phyloP scores from a whole-genome alignment of 2,329 filamentous ascomycete genomes.

The Aspergillus persii region DNA sequence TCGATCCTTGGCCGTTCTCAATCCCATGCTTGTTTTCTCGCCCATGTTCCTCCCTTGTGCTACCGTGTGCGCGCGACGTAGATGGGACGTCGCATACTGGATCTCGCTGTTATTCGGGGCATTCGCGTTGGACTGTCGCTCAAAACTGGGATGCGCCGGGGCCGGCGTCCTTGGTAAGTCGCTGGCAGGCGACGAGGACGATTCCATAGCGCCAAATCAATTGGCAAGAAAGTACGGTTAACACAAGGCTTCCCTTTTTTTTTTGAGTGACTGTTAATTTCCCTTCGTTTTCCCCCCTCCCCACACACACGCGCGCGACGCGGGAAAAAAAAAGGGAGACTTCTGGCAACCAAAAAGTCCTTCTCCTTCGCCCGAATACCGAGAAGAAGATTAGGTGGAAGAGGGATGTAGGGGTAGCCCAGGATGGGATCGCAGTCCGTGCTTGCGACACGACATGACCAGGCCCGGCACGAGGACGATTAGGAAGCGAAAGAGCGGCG shows the following conservation, averaged over 20 bases:
- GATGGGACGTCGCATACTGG: conserved; percentile 23
- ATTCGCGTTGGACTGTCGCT: conserved; percentile 16
- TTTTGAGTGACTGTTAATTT: background rate
- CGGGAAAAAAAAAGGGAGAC: background rate
- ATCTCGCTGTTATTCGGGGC: conserved; percentile 12
- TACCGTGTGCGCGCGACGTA: conserved; percentile 41
- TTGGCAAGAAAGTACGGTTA: background rate
- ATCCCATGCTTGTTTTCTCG: conserved; percentile 28
- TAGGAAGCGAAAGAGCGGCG: conserved; percentile 6
- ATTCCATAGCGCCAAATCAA: conserved; percentile 11
- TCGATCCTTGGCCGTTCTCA: conserved; percentile 33
- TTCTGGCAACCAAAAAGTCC: conserved; percentile 2
- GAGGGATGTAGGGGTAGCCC: conserved; percentile 22
- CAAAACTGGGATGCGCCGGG: conserved; percentile 10
- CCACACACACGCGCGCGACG: background rate
- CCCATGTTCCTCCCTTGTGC: conserved; percentile 31
- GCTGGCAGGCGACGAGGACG: conserved; percentile 2
- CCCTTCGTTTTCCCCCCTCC: background rate
- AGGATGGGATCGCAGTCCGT: conserved; percentile 24
- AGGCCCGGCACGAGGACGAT: conserved; percentile 11
- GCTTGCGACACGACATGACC: conserved; percentile 32
- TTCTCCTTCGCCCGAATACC: conserved; percentile 1
- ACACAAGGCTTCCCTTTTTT: background rate
- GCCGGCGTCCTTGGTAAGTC: conserved; percentile 10
- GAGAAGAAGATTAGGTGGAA: conserved; percentile 10